A percentile compares a stretch with the other conserved stretches of the same genome.
phyloP scores from a whole-genome alignment of 495 filamentous ascomycete genomes.

The Neurospora sp. region DNA sequence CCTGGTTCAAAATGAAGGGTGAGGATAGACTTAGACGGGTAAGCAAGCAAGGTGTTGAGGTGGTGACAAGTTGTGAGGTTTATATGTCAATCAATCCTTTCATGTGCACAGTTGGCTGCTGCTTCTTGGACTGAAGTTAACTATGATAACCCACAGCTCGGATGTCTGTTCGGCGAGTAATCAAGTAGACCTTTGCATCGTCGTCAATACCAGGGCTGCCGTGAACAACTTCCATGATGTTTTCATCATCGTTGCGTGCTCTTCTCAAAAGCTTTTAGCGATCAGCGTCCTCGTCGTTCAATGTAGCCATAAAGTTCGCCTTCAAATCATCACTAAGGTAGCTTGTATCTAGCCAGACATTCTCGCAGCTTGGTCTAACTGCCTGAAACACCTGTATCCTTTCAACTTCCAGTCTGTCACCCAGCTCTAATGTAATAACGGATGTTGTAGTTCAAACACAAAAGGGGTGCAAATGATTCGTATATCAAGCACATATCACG shows the following conservation, averaged over 20 bases:
- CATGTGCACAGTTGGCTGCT: too few relatives aligned
- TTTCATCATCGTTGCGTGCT: background rate
- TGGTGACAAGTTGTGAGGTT: background rate
- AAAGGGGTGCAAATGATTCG: background rate
- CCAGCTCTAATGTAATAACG: background rate
- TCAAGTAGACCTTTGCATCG: background rate
- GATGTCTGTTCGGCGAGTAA: background rate
- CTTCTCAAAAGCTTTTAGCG: background rate
- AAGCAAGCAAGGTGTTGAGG: background rate
- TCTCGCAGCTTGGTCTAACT: background rate
- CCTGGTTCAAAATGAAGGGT: background rate
- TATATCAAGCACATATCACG: background rate
- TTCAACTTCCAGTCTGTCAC: background rate
- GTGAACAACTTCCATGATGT: background rate
- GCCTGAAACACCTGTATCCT: background rate
- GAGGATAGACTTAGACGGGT: background rate
- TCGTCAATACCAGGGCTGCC: background rate
- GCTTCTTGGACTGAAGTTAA: too few relatives aligned
- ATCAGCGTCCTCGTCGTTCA: background rate
- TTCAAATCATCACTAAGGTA: background rate
- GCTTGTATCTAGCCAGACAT: background rate
- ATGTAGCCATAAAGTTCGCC: background rate
- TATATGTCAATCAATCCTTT: background rate
- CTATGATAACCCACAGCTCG: background rate
- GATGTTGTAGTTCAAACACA: background rate